Conservation (phyloP, 768 basidiomycete genomes). For the Chalciporus pseudorubinellus region DNA sequence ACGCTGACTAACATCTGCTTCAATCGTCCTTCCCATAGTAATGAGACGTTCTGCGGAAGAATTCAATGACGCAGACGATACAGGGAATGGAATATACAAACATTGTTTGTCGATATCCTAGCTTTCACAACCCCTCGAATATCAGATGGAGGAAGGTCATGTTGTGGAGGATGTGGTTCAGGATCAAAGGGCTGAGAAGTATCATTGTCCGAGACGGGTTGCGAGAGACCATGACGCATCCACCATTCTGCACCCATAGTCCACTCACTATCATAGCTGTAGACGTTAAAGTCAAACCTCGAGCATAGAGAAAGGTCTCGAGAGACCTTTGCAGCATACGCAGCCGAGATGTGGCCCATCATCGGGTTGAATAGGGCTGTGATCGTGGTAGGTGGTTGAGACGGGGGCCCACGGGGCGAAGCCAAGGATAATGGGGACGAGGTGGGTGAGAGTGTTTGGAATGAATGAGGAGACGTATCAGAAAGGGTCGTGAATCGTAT, state of each 20-base stretch:
- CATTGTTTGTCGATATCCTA: constrained; percentile 84
- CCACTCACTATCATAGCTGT: constrained; percentile 96
- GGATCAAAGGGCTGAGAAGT: background rate
- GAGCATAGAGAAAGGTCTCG: constrained; percentile 83
- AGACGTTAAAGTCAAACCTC: constrained; percentile 94
- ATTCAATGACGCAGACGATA: background rate
- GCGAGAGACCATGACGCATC: constrained; percentile 59
- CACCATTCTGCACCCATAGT: constrained; percentile 96
- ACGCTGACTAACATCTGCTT: constrained; percentile 86
- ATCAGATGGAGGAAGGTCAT: constrained; percentile 26
- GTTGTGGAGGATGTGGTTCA: constrained; percentile 11
- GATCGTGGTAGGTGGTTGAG: constrained; percentile 90
- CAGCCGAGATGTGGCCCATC: constrained; percentile 88
- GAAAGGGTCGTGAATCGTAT: constrained; percentile 93
- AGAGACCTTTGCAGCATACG: constrained; percentile 87
- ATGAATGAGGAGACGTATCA: constrained; percentile 67
- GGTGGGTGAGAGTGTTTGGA: constrained; percentile 44
- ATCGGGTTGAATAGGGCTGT: constrained; percentile 96
- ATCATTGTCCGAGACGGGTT: constrained; percentile 19
- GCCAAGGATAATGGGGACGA: constrained; percentile 36
- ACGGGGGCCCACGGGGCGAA: constrained; percentile 29
- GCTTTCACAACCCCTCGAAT: constrained; percentile 87
- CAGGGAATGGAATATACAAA: constrained; percentile 36
- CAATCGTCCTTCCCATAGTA: constrained; percentile 93
- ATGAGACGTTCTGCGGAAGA: constrained; percentile 66